Evolutionary conservation across 1,284 basidiomycete genomes (phyloP), one percentile per base, ranked within the genome.

Genomic region (Ceratobasidium sp.): DNA sequence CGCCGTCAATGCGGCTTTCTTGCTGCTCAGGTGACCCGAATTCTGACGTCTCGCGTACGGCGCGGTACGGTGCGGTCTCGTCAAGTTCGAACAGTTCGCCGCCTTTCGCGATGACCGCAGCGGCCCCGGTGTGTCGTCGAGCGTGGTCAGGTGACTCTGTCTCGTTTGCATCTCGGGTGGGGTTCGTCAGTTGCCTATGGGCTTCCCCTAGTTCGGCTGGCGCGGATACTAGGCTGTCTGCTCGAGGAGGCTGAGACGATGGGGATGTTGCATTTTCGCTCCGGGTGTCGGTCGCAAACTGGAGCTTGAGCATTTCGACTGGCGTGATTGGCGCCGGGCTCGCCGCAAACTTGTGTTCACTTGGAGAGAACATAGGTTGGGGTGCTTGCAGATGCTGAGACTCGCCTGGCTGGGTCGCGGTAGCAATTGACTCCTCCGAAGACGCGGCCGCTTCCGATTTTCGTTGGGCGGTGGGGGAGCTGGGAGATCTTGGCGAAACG

Each of bases 131-230:
- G 54, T 74, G 39, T 43, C 65, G 27, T 54, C 75, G 49, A 56
- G 48, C 16, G 51, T 58, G 58, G 58, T 51, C 43, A 37, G 24
- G 51, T 13, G 46, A 37, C 31, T 59, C 66, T 19, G 66, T 3
- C 13, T 56, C 34, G 39, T 58, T 74, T 9, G 62, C 22, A 39
- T 24, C 61, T 22, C 41, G 39, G 19, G 24, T 19, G 9, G 74
- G 66, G 48, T 74, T 74, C 11, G 77, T 74, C 27, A 78, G 64
- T 19, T 63, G 56, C 51, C 75, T 75, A 74, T 85, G 84, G 0
- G 79, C 81, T 19, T 81, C 79, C 14, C 84, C 83, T 29, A 89
- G 79, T 69, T 86, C 85, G 2, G 88, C 83, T 27, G 89, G 89
- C 0, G 89, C 88, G 49, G 88, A 86, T 37, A 79, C 79, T 24